These are phyloP conservation scores for Fonsecaea multimorphosa DNA, from an alignment of 2,329 filamentous ascomycete genomes.

Conservation along the genomic window DNA sequence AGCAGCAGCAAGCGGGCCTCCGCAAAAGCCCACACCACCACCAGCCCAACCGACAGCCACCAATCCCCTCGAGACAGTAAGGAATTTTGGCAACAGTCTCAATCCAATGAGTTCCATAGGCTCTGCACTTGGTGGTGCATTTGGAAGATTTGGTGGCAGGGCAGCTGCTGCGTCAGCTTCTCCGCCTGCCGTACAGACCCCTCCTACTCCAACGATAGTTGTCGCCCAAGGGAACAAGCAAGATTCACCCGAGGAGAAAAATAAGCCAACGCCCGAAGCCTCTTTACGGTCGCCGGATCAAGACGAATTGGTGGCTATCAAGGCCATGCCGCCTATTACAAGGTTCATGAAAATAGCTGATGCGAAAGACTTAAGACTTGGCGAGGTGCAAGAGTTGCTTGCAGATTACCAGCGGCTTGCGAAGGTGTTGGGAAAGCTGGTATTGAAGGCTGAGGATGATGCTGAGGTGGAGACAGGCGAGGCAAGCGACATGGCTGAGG, in stretches of 20 bases:
- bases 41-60: slow-evolving; percentile 43
- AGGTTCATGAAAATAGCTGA: slow-evolving; percentile 75
- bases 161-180: slow-evolving; percentile 50
- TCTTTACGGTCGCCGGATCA: slow-evolving; percentile 57
- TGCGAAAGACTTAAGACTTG: slow-evolving; percentile 71
- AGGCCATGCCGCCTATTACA: slow-evolving; percentile 66
- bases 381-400: slow-evolving; percentile 74
- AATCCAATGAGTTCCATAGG: slow-evolving; percentile 79
- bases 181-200: slow-evolving; percentile 48
- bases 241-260: slow-evolving; percentile 50
- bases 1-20: slow-evolving; percentile 29
- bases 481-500: slow-evolving; percentile 1
- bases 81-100: slow-evolving; percentile 77
- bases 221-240: slow-evolving; percentile 18
- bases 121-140: slow-evolving; percentile 65
- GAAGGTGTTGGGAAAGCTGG: slow-evolving; percentile 35
- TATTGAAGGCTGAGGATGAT: slow-evolving; percentile 22
- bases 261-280: slow-evolving; percentile 59
- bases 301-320: slow-evolving; percentile 38
- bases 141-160: slow-evolving; percentile 57
- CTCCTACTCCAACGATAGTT: slow-evolving; percentile 48
- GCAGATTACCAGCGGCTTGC: slow-evolving; percentile 77
- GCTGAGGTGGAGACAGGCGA: slow-evolving; percentile 5
- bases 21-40: slow-evolving; percentile 40
- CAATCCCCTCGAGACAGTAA: slow-evolving; percentile 78